A percentile compares a stretch with the other conserved stretches of the same genome.
Conservation (phyloP, 495 filamentous ascomycete species). For the Ramalina intermedia region DNA sequence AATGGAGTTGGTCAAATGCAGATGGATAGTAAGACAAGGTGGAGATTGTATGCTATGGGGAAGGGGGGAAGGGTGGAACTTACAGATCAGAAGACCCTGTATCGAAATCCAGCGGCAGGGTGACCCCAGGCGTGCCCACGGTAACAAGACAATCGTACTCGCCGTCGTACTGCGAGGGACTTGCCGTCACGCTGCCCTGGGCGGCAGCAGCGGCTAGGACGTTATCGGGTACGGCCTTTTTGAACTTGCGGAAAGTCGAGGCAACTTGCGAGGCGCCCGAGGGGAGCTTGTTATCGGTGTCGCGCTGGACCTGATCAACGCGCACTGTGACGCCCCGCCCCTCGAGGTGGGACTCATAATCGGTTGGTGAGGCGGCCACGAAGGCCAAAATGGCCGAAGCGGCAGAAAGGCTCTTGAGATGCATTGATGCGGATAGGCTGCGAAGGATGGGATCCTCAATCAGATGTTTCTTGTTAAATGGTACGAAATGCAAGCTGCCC, state of each 20-base stretch:
- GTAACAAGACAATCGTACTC: conserved; percentile 55
- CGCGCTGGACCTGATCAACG: conserved; percentile 20
- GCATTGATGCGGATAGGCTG: no score
- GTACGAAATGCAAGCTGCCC: no score
- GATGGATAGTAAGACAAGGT: neutral
- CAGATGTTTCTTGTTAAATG: no score
- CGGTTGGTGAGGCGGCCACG: conserved; percentile 3
- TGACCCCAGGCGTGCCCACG: conserved; percentile 39
- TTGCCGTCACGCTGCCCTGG: conserved; percentile 33
- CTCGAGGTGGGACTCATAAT: neutral
- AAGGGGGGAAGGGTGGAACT: conserved; percentile 13
- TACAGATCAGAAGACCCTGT: conserved; percentile 66
- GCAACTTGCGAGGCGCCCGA: conserved; percentile 11
- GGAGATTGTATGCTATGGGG: conserved; percentile 3
- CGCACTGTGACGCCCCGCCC: conserved; percentile 22
- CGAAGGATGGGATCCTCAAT: no score
- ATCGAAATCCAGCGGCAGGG: conserved; percentile 55
- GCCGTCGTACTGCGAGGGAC: conserved; percentile 39
- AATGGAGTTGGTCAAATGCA: neutral
- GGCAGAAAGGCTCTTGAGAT: conserved; percentile 7
- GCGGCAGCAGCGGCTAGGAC: conserved; percentile 30
- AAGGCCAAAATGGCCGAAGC: conserved; percentile 7
- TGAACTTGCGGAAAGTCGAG: conserved; percentile 29
- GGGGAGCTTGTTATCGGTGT: conserved; percentile 20
- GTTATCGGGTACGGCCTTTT: conserved; percentile 23